A percentile compares a stretch with the other conserved stretches of the same genome.
These are phyloP conservation scores for Panellus pusillus DNA, from an alignment of 768 basidiomycete species.

Conservation along the genomic window DNA sequence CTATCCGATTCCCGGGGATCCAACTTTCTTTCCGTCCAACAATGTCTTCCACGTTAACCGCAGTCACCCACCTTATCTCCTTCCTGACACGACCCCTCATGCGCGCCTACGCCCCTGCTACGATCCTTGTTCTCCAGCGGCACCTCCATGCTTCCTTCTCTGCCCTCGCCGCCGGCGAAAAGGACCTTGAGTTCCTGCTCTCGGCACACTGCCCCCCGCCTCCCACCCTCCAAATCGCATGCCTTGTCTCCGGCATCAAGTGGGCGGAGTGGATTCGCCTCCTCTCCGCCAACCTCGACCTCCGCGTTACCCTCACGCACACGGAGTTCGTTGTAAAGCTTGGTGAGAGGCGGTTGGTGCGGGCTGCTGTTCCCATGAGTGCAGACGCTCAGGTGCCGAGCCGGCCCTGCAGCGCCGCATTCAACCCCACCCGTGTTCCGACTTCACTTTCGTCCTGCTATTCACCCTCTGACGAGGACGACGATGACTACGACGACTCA, in stretches of 20 bases:
- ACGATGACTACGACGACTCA: not conserved
- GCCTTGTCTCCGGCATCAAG: constrained; percentile 1
- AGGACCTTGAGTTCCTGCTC: not conserved
- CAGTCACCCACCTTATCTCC: constrained; percentile 2
- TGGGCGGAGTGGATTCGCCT: constrained; percentile 12
- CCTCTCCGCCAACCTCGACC: constrained; percentile 2
- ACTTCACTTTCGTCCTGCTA: constrained; percentile 6
- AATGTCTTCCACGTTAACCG: constrained; percentile 6
- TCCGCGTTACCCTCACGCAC: not conserved
- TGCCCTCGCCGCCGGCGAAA: not conserved
- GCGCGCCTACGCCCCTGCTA: not conserved
- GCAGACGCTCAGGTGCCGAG: not conserved
- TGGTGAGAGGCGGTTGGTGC: not conserved
- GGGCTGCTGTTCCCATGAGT: not conserved
- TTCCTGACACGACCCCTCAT: constrained; percentile 18
- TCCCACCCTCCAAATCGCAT: not conserved
- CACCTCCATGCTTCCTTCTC: not conserved
- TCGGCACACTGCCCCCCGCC: constrained; percentile 7
- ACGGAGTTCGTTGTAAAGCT: not conserved
- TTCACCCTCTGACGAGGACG: not conserved
- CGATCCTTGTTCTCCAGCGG: constrained; percentile 6
- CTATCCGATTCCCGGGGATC: no score
- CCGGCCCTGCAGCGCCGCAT: not conserved
- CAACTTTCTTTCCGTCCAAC: not conserved
- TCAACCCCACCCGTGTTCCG: constrained; percentile 12